These are phyloP conservation scores for Corynascus novoguineensis DNA, from an alignment of 495 filamentous ascomycete genomes.

Conservation along the genomic window DNA sequence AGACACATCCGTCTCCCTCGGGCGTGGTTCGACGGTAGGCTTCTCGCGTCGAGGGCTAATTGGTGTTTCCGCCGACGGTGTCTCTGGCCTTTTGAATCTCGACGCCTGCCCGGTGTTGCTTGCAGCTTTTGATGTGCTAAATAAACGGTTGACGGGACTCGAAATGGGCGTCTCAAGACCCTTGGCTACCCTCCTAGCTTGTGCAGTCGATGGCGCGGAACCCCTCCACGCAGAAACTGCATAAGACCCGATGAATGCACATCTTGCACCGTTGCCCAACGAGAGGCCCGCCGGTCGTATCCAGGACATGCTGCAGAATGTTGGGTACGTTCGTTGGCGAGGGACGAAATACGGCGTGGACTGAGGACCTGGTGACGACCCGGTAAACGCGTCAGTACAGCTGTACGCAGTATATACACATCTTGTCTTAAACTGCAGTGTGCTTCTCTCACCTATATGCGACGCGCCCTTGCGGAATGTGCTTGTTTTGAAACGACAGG, in stretches of 20 bases:
- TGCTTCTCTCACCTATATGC: too few species aligned
- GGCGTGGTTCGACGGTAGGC: neutral
- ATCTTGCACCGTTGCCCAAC: neutral
- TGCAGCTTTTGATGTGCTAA: neutral
- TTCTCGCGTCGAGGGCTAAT: neutral
- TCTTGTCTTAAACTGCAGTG: too few species aligned
- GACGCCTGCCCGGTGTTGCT: neutral
- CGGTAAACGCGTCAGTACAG: too few species aligned
- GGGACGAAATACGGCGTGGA: neutral
- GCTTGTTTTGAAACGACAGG: too few species aligned
- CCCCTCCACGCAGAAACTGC: neutral
- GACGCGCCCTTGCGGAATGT: too few species aligned
- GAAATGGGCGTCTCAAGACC: neutral
- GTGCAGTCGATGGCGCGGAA: neutral
- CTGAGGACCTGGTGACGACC: too few species aligned
- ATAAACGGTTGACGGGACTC: too few species aligned
- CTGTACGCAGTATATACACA: too few species aligned
- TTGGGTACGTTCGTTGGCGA: neutral
- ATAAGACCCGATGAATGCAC: neutral
- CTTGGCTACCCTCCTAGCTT: neutral
- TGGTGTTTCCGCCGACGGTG: neutral
- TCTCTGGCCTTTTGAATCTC: neutral
- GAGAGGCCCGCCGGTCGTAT: neutral
- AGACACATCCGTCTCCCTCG: neutral
- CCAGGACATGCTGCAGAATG: conserved; percentile 1